Conservation (phyloP, 2,329 filamentous ascomycete genomes). For the Fusarium floridanum region DNA sequence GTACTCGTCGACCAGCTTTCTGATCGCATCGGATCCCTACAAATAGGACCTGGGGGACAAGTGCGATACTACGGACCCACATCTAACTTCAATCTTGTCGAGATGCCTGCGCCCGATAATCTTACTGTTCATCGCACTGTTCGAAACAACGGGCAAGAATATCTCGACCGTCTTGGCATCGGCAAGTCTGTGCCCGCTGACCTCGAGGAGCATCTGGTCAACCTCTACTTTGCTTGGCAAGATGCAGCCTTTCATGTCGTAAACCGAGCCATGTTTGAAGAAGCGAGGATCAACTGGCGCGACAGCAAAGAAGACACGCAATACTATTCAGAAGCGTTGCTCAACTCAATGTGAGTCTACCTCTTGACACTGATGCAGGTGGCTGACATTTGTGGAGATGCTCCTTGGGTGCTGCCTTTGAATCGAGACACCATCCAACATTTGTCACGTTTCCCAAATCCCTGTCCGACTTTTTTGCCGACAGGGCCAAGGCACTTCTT, state of each 20-base stretch:
- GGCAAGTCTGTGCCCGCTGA: constrained; percentile 31
- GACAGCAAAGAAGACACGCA: constrained; percentile 41
- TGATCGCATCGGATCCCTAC: constrained; percentile 43
- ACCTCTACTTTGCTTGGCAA: constrained; percentile 42
- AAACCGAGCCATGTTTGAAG: constrained; percentile 39
- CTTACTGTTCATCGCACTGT: constrained; percentile 44
- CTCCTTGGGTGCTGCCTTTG: constrained; percentile 58
- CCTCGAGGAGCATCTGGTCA: constrained; percentile 32
- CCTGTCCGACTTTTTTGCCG: constrained; percentile 47
- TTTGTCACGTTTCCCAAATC: constrained; percentile 53
- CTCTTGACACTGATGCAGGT: background rate
- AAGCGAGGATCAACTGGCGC: constrained; percentile 22
- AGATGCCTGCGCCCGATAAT: constrained; percentile 42
- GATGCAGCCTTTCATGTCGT: constrained; percentile 44
- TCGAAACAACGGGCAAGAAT: constrained; percentile 43
- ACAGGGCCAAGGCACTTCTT: constrained; percentile 42
- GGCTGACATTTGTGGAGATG: constrained; percentile 47
- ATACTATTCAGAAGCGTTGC: constrained; percentile 47
- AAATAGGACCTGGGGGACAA: constrained; percentile 41
- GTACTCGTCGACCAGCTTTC: constrained; percentile 45
- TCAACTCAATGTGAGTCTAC: constrained; percentile 44
- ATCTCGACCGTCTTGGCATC: constrained; percentile 41
- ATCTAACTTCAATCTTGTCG: constrained; percentile 45
- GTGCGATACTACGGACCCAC: constrained; percentile 46
- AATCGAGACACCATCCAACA: constrained; percentile 56